These are phyloP conservation scores for Eucalyptus globulus DNA, from an alignment of 345 rosid genomes.

Conservation along the genomic window DNA sequence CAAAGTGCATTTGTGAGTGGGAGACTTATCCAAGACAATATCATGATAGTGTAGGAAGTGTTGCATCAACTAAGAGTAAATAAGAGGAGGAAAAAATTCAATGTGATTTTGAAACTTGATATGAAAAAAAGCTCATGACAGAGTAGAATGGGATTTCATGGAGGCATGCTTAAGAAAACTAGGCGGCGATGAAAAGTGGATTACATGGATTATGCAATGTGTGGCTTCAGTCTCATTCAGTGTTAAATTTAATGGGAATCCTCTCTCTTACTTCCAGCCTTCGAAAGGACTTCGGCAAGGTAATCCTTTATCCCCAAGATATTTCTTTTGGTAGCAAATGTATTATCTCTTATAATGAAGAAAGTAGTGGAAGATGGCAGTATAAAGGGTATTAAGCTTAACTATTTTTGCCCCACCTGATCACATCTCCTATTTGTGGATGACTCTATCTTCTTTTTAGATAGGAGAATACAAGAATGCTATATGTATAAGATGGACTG, in stretches of 20 bases:
- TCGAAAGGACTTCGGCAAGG: background rate
- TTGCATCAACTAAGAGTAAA: background rate
- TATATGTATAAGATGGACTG: background rate
- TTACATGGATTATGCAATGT: too few relatives aligned
- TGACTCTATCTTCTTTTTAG: background rate
- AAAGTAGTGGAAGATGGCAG: background rate
- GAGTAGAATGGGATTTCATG: too few relatives aligned
- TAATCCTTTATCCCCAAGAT: background rate
- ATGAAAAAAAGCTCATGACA: background rate
- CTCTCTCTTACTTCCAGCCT: too few relatives aligned
- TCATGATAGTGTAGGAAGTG: background rate
- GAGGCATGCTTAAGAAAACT: background rate
- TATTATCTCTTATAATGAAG: background rate
- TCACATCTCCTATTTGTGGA: background rate
- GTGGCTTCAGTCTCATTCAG: fast-evolving
- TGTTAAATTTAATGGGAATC: too few relatives aligned
- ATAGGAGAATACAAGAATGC: background rate
- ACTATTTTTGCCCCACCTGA: background rate
- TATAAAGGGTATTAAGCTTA: background rate
- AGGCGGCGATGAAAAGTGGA: background rate
- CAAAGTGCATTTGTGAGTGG: background rate
- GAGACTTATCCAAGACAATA: background rate
- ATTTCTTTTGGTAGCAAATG: too few relatives aligned
- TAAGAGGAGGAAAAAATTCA: background rate
- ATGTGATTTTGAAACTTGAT: background rate